Evolutionary conservation across 1,284 basidiomycete species (phyloP).

Genomic region (Pulveroboletus sp.): DNA sequence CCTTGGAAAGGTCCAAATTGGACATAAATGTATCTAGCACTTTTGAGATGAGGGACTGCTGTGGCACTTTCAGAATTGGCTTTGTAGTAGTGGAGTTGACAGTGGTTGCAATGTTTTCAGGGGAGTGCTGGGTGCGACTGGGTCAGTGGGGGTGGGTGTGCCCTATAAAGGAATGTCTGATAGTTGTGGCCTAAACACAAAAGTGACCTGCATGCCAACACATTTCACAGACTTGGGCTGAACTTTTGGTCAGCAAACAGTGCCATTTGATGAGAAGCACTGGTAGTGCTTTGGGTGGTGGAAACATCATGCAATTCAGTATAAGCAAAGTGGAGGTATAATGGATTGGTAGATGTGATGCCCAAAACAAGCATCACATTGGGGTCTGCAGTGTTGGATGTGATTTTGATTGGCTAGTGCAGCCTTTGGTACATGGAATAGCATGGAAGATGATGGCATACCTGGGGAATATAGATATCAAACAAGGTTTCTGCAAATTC

Average conservation of each 20-base stretch:
- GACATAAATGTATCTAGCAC: constrained; percentile 38
- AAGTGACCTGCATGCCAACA: constrained; percentile 47
- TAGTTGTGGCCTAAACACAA: constrained; percentile 63
- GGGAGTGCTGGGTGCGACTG: constrained; percentile 23
- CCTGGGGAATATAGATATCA: no score
- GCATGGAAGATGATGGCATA: no score
- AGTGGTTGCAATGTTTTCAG: constrained; percentile 28
- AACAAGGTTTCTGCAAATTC: no score
- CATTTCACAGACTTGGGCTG: constrained; percentile 34
- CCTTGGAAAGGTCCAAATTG: constrained; percentile 31
- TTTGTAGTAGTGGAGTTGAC: constrained; percentile 43
- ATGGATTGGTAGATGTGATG: no score
- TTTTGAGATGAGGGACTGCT: constrained; percentile 29
- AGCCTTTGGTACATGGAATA: neutral
- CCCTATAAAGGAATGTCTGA: constrained; percentile 54
- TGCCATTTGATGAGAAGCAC: constrained; percentile 16
- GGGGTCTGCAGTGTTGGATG: constrained; percentile 43
- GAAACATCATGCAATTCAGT: no score
- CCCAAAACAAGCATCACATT: constrained; percentile 58
- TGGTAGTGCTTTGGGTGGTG: no score
- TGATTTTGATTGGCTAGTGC: constrained; percentile 42
- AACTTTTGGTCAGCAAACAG: constrained; percentile 60
- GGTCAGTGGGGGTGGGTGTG: constrained; percentile 24
- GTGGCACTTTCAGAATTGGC: constrained; percentile 42
- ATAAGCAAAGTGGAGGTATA: no score